A percentile compares a stretch with the other conserved stretches of the same genome.
These are phyloP conservation scores for Cladobotryum protrusum DNA, from an alignment of 2,329 filamentous ascomycete species.

Conservation along the genomic window DNA sequence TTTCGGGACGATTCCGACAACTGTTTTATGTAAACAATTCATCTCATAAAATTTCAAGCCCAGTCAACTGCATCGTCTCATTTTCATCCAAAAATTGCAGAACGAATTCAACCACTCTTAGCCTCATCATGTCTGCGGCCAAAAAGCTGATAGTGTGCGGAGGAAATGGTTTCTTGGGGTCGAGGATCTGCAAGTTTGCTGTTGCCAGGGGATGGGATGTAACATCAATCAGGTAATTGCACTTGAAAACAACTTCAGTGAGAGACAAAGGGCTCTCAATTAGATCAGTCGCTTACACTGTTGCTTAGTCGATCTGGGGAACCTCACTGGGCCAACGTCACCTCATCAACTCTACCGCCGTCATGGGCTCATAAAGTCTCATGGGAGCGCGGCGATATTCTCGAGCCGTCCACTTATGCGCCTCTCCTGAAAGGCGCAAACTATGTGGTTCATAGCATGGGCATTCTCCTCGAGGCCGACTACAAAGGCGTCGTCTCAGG, in stretches of 20 bases:
- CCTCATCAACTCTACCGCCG: conserved; percentile 63
- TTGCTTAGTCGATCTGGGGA: conserved; percentile 73
- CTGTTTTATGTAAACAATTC: neutral
- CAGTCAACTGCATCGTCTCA: neutral
- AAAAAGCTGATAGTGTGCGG: conserved; percentile 88
- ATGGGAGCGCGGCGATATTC: conserved; percentile 85
- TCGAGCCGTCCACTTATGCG: conserved; percentile 74
- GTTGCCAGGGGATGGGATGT: conserved; percentile 84
- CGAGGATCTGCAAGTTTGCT: conserved; percentile 84
- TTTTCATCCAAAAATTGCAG: neutral
- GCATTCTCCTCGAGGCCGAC: conserved; percentile 92
- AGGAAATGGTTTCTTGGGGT: conserved; percentile 86
- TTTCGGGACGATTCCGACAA: neutral
- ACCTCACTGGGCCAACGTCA: conserved; percentile 75
- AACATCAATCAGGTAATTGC: conserved; percentile 73
- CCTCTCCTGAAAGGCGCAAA: conserved; percentile 69
- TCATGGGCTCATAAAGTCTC: conserved; percentile 75
- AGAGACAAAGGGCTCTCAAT: neutral
- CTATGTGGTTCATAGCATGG: conserved; percentile 90
- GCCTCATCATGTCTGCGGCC: conserved; percentile 45
- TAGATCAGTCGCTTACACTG: conserved; percentile 12
- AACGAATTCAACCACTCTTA: no score
- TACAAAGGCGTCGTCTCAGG: conserved; percentile 91
- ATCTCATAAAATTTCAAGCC: neutral
- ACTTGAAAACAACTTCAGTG: neutral